Evolutionary conservation across 2,329 filamentous ascomycete genomes (phyloP), one percentile per base, ranked within the genome.

Genomic region (Hypoxylon sp.): DNA sequence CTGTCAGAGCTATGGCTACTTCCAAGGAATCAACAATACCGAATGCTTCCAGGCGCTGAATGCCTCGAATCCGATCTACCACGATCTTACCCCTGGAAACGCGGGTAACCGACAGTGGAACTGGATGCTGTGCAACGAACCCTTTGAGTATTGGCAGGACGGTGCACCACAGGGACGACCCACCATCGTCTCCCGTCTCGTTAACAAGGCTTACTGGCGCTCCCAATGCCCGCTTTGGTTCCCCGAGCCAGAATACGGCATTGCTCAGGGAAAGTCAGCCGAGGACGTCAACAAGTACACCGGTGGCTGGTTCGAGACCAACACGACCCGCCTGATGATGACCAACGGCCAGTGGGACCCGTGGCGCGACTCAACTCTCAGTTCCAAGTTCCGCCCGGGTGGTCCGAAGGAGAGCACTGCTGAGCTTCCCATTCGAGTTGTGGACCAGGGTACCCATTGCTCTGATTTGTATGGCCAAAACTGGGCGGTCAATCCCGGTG

Each of bases 91-190:
- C 2, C 72, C 76, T 0, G 63, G 67, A 71, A 88, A 87, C 72
- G 67, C 68, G 0, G 70, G 79, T 34, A 81, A 86, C 75, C 79
- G 85, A 2, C 85, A 87, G 69, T 88, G 85, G 85, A 77, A 80
- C 13, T 88, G 85, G 85, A 81, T 88, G 75, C 78, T 83, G 5
- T 88, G 86, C 79, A 87, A 88, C 75, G 79, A 82, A 65, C 80
- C 81, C 51, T 78, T 83, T 49, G 79, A 78, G 66, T 81, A 74
- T 70, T 81, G 79, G 77, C 78, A 80, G 65, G 80, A 82, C 69
- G 84, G 82, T 14, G 84, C 85, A 0, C 86, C 86, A 0, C 52
- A 71, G 2, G 77, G 73, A 61, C 74, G 73, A 0, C 78, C 83
- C 0, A 82, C 81, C 2, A 78, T 83, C 38, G 79, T 82, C 50